Evolutionary conservation across 2,329 filamentous ascomycete genomes (phyloP), one percentile per base, ranked within the genome.

Genomic region (Eutypa lata): DNA sequence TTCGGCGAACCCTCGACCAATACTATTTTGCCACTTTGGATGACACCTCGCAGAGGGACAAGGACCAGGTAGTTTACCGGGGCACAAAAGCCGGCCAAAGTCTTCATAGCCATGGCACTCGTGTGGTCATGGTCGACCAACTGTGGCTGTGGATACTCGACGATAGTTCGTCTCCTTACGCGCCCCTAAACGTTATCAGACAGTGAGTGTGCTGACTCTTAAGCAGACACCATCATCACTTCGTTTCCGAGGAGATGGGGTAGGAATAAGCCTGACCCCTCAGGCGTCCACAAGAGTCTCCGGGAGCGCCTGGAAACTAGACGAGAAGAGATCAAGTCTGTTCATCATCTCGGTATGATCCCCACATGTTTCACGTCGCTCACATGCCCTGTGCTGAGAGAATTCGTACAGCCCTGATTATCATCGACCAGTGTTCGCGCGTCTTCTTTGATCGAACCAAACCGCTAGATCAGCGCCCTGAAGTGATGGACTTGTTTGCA

Each of bases 241-340:
- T 66, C 62, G n/a, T 73, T 73, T 49, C 70, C 71, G 2, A 63
- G 70, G 31, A 58, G 72, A 43, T 74, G 70, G 69, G 70, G 68
- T 6, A 60, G 65, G 13, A 69, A 69, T 44, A 71, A 73, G 13
- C 67, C 65, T 8, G 70, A 73, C 47, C 58, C 63, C 1, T 71
- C 68, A 1, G 68, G 63, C 3, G 65, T 72, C 2, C 68, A 73
- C 53, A 67, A 71, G 51, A 64, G 65, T 2, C 61, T 70, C 19
- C 64, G 70, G 24, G 65, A 59, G n/a, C 58, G 62, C n/a, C 54
- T 56, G 22, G 37, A 49, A 3, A 22, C 57, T 18, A 50, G 21
- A 19, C 22, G 52, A 3, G 61, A 56, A 18, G 63, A 65, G 2
- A 62, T 67, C 10, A 53, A 52, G 7, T 67, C 63, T 13, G 60